These are phyloP conservation scores for Botrytis hyacinthi DNA, from an alignment of 2,329 filamentous ascomycete species.

Conservation along the genomic window DNA sequence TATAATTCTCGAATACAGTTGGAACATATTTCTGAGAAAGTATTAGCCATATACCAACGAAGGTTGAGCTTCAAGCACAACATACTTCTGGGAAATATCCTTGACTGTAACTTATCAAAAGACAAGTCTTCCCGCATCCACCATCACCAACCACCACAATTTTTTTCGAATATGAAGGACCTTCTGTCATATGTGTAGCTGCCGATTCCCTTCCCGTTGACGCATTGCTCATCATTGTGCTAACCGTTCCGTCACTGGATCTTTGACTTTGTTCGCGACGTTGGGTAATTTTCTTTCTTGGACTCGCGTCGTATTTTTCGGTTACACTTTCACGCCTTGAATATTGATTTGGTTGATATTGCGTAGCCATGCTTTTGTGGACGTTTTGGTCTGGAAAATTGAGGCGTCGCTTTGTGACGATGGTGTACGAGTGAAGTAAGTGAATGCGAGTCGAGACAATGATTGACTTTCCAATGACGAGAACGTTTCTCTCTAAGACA, in stretches of 20 bases:
- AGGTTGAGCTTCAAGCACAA: conserved; percentile 31
- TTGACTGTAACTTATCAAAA: conserved; percentile 97
- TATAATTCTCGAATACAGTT: conserved; percentile 99
- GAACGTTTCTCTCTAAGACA: neutral
- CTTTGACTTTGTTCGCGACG: conserved; percentile 43
- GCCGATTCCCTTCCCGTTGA: conserved; percentile 72
- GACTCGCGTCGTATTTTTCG: conserved; percentile 35
- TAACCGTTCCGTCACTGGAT: conserved; percentile 86
- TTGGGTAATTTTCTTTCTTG: conserved; percentile 33
- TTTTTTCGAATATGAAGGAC: conserved; percentile 95
- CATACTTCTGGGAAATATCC: conserved; percentile 96
- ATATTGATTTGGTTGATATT: conserved; percentile 37
- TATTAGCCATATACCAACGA: neutral
- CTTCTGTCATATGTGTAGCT: conserved; percentile 83
- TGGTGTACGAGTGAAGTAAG: neutral
- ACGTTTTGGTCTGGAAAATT: neutral
- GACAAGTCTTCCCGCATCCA: conserved; percentile 96
- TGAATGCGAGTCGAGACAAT: neutral
- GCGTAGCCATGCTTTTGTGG: conserved; percentile 32
- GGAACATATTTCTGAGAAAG: conserved; percentile 89
- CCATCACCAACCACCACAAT: conserved; percentile 98
- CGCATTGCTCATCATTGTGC: conserved; percentile 75
- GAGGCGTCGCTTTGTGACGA: conserved; percentile 1
- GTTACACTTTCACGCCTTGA: conserved; percentile 35
- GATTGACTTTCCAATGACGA: neutral